A percentile compares a stretch with the other conserved stretches of the same genome.
These are phyloP conservation scores for Pontederia paniculata DNA, from an alignment of 176 grass and related monocot genomes.

Conservation along the genomic window DNA sequence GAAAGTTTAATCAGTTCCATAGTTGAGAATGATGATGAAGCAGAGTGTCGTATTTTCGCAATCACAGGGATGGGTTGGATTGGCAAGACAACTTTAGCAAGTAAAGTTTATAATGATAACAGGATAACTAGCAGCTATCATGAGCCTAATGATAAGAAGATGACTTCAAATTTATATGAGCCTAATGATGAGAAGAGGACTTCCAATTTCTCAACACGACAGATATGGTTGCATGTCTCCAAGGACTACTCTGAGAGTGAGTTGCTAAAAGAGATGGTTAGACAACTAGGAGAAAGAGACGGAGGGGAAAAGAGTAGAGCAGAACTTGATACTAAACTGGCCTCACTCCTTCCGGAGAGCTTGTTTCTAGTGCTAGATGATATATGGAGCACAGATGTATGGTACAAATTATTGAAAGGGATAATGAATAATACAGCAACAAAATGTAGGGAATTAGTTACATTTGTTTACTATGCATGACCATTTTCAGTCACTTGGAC, in stretches of 20 bases:
- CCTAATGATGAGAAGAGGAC: background rate
- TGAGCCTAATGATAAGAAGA: too few species aligned
- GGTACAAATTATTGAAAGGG: background rate
- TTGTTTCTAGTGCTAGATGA: slow-evolving; percentile 1
- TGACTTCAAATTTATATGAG: too few species aligned
- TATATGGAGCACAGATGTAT: background rate
- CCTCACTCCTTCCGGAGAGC: background rate
- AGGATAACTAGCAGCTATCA: too few species aligned
- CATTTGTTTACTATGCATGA: slow-evolving; percentile 31
- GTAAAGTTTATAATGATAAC: background rate
- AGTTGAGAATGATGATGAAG: background rate
- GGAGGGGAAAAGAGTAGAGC: background rate
- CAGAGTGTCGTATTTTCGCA: background rate
- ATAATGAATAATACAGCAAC: background rate
- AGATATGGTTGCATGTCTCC: background rate
- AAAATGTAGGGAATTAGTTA: background rate
- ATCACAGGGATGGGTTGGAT: slow-evolving; percentile 3
- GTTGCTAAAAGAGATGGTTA: background rate
- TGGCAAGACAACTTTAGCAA: background rate
- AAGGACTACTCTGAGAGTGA: background rate
- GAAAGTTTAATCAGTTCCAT: background rate
- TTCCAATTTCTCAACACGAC: background rate
- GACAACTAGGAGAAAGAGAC: background rate
- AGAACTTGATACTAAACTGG: background rate
- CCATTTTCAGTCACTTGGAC: slow-evolving; percentile 24